phyloP scores from a whole-genome alignment of 148 eudicot genomes.

The Rhododendron kiyosumense region DNA sequence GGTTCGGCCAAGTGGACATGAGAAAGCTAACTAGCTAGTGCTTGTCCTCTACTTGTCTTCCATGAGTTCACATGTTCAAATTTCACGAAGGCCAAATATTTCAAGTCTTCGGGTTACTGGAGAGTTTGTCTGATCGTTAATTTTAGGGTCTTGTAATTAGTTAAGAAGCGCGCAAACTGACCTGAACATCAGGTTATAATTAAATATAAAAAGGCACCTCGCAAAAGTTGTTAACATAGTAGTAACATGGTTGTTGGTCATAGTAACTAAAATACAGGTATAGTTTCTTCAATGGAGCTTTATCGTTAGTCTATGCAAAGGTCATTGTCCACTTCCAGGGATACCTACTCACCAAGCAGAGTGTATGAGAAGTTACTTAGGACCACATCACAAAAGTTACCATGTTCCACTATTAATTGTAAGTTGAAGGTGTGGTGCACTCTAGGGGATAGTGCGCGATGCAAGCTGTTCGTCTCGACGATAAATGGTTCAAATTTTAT shows the following conservation, averaged over 20 bases:
- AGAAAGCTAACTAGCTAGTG: background rate
- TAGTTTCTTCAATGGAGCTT: background rate
- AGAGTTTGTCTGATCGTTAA: no score
- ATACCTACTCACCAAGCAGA: background rate
- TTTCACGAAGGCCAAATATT: background rate
- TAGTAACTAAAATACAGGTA: no score
- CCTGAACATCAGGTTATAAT: no score
- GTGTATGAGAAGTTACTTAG: background rate
- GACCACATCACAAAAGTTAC: background rate
- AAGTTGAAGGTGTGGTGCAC: background rate
- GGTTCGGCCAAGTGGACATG: background rate
- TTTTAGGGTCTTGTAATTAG: rapidly evolving
- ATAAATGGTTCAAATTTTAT: no score
- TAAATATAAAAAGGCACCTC: no score
- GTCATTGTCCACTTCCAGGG: background rate
- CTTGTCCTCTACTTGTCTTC: no score
- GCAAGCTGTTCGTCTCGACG: no score
- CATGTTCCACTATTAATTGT: no score
- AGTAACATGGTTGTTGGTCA: no score
- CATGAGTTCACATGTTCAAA: background rate
- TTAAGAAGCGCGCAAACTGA: background rate
- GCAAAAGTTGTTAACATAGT: no score
- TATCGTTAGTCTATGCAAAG: background rate
- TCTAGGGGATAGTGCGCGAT: background rate
- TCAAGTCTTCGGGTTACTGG: no score